A percentile compares a stretch with the other conserved stretches of the same genome.
Conservation (phyloP, 2,329 filamentous ascomycete species). For the Lasiodiplodia sp. region DNA sequence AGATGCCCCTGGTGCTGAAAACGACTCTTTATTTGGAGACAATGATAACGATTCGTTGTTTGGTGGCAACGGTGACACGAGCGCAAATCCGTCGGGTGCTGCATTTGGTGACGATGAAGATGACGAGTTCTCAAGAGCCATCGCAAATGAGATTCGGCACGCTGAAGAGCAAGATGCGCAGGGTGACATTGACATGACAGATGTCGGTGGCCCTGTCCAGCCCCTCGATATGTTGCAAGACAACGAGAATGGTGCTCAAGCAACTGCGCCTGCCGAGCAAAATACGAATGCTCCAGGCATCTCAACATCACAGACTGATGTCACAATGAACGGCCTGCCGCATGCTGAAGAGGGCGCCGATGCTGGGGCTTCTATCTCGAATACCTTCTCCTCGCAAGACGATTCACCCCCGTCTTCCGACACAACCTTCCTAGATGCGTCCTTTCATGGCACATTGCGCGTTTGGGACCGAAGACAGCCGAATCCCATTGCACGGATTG, state of each 20-base stretch:
- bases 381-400: constrained; percentile 40
- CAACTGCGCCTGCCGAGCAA: neutral
- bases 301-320: constrained; percentile 5
- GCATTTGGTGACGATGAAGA: constrained; percentile 85
- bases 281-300: neutral
- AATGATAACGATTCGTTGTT: constrained; percentile 81
- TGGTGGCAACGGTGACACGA: constrained; percentile 72
- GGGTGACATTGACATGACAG: constrained; percentile 55
- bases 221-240: constrained; percentile 36
- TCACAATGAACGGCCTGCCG: constrained; percentile 54
- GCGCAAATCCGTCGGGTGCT: constrained; percentile 43
- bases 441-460: constrained; percentile 86
- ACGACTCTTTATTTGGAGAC: constrained; percentile 84
- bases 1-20: constrained; percentile 69
- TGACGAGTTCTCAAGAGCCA: constrained; percentile 78
- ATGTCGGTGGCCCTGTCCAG: constrained; percentile 53
- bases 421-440: constrained; percentile 85
- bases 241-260: neutral
- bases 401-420: constrained; percentile 65
- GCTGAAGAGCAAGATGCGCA: constrained; percentile 52
- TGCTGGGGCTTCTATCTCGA: constrained; percentile 15
- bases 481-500: constrained; percentile 80
- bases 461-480: constrained; percentile 88
- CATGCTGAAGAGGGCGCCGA: constrained; percentile 56
- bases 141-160: constrained; percentile 63